Evolutionary conservation across 345 rosid genomes (phyloP).

Genomic region (Passiflora organensis): DNA sequence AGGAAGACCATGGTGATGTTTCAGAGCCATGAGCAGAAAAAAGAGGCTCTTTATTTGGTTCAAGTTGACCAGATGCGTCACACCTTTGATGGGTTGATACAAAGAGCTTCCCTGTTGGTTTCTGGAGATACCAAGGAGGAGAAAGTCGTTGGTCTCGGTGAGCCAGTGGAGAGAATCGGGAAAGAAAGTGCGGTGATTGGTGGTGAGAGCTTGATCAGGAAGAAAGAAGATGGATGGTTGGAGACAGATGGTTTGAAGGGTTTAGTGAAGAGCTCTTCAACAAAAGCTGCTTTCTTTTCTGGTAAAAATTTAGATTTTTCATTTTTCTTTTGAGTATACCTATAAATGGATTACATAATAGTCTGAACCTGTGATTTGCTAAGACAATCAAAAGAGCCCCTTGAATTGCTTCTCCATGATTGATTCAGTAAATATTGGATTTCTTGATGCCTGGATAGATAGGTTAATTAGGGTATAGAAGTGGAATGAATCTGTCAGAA

Average conservation of each 20-base stretch:
- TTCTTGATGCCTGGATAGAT: too few relatives aligned
- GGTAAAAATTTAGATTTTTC: constrained; percentile 22
- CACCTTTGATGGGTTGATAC: constrained; percentile 48
- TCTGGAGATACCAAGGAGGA: constrained; percentile 36
- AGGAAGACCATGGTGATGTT: constrained; percentile 40
- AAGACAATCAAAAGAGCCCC: too few relatives aligned
- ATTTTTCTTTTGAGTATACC: constrained; percentile 10
- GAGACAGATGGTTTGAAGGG: constrained; percentile 19
- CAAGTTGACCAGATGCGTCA: constrained; percentile 43
- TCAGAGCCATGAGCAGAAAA: constrained; percentile 45
- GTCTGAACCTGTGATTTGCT: too few relatives aligned
- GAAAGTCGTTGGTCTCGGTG: constrained; percentile 13
- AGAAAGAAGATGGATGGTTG: constrained; percentile 20
- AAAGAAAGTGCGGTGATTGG: constrained; percentile 17
- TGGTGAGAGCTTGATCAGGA: constrained; percentile 21
- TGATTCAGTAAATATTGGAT: too few relatives aligned
- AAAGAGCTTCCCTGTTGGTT: constrained; percentile 41
- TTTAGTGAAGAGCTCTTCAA: constrained; percentile 40
- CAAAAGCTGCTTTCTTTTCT: constrained; percentile 27
- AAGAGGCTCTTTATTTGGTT: constrained; percentile 46
- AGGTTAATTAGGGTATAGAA: too few relatives aligned
- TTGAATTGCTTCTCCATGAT: too few relatives aligned
- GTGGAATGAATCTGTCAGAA: too few relatives aligned
- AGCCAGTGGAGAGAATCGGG: constrained; percentile 23
- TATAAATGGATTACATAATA: too few relatives aligned